Base-by-base conservation (phyloP, 352 stramenopile species). In the Pythium guiyangense region DNA sequence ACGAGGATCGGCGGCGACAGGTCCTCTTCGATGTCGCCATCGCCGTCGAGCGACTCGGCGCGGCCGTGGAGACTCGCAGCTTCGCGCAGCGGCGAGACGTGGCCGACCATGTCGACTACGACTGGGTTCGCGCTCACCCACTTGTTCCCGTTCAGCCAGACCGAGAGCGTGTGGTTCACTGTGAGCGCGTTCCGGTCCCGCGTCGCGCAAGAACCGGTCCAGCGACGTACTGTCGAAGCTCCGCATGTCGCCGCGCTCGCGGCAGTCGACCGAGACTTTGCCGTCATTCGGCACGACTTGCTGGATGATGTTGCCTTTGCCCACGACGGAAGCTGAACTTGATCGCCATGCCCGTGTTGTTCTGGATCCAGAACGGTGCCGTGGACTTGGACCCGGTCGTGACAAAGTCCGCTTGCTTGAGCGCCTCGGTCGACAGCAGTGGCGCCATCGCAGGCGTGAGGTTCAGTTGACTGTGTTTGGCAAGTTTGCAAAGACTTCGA, bases 351-450 rank as follows among this genome's bases (percentile, higher is more conserved):
- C 86, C 86, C 25, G 85, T 92, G 29, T 86, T 90, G 67, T 96
- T 96, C 52, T 94, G 77, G 56, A 96, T 79, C 86, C 86, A 96
- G 50, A 96, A 96, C n/a, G 86, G 86, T 20, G 86, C 74, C 5
- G 82, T 94, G 4, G 84, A 91, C 59, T 94, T 96, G 6, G 82
- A 92, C 8, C 86, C 82, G 3, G 82, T 90, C 0, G 86, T 92
- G 51, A 96, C 84, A 53, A 94, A 92, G 56, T 96, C 86, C 50
- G 83, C 84, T 73, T 90, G 81, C 44, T 77, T 83, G 43, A 96
- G 59, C 25, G 84, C 72, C 15, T 96, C 81, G 0, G 82, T 87
- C 6, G 84, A 94, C 49, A 96, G 51, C 14, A 96, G 64, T 34
- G 82, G 86, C 8, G 86, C 84, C 86, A 96, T 96, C 1, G 86